These are phyloP conservation scores for Hsuehochloa calcarea DNA, from an alignment of 176 grass and related monocot species.

Conservation along the genomic window DNA sequence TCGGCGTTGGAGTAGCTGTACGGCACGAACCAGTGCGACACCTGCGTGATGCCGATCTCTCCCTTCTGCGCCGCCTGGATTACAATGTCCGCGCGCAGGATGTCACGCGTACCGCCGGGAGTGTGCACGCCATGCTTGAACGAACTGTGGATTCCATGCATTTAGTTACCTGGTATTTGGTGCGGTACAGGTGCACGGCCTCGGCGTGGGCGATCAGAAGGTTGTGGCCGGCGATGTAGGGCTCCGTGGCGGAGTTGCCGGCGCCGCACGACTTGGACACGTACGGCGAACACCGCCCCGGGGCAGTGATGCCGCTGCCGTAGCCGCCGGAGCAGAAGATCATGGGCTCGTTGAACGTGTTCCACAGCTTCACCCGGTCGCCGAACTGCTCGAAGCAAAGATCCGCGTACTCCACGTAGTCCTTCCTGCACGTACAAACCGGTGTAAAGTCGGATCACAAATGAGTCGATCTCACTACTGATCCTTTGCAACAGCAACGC, in stretches of 20 bases:
- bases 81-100: no score
- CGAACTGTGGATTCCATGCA: no score
- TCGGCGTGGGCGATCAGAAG: constrained; percentile 55
- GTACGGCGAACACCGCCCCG: constrained; percentile 47
- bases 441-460: background rate
- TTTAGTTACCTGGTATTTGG: constrained; percentile 37
- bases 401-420: constrained; percentile 47
- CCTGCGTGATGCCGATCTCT: constrained; percentile 37
- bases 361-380: constrained; percentile 62
- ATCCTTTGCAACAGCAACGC: background rate
- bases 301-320: constrained; percentile 11
- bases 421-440: constrained; percentile 14
- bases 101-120: no score
- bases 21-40: constrained; percentile 30
- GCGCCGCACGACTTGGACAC: constrained; percentile 9
- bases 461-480: background rate
- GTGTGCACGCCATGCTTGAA: no score
- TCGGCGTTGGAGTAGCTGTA: background rate
- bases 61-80: constrained; percentile 26
- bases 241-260: constrained; percentile 57
- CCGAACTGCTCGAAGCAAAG: constrained; percentile 61
- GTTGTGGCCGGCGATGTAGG: constrained; percentile 59
- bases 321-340: constrained; percentile 42
- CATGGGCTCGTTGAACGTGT: constrained; percentile 60
- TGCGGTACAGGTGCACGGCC: constrained; percentile 52